Conservation (phyloP, 2,329 filamentous ascomycete species). For the Colletotrichum spaethianum region DNA sequence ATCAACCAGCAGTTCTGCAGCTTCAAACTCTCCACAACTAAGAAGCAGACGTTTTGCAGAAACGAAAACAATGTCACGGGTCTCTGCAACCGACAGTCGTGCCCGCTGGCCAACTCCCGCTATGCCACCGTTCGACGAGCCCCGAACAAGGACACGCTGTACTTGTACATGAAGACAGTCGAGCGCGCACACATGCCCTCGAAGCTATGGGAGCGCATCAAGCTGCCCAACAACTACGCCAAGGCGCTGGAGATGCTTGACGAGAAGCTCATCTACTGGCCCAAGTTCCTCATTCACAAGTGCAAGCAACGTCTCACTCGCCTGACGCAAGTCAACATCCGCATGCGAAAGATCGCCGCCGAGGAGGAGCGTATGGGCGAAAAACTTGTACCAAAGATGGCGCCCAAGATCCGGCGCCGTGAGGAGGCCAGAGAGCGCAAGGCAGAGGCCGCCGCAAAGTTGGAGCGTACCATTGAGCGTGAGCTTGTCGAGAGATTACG, state of each 20-base stretch:
- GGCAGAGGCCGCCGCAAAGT: slow-evolving; percentile 87
- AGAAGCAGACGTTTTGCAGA: slow-evolving; percentile 93
- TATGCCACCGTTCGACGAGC: slow-evolving; percentile 94
- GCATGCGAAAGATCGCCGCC: slow-evolving; percentile 83
- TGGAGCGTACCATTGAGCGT: slow-evolving; percentile 95
- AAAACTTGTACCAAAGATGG: slow-evolving; percentile 87
- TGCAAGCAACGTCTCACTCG: slow-evolving; percentile 96
- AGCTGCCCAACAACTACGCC: slow-evolving; percentile 90
- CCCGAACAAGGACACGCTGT: slow-evolving; percentile 84
- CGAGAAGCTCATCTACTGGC: slow-evolving; percentile 90
- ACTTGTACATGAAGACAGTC: slow-evolving; percentile 97
- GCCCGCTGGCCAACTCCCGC: slow-evolving; percentile 89
- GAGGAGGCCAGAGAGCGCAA: slow-evolving; percentile 84
- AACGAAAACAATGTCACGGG: slow-evolving; percentile 93
- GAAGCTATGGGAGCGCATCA: slow-evolving; percentile 95
- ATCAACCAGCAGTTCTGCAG: slow-evolving; percentile 97
- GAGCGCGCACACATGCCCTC: slow-evolving; percentile 90
- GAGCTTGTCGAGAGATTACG: slow-evolving; percentile 92
- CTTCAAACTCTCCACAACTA: slow-evolving; percentile 92
- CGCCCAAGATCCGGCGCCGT: slow-evolving; percentile 87
- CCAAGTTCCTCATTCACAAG: slow-evolving; percentile 93
- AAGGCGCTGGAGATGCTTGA: slow-evolving; percentile 92
- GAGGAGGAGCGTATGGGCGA: slow-evolving; percentile 94
- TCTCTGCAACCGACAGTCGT: slow-evolving; percentile 88
- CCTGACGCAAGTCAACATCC: slow-evolving; percentile 90